Percentiles rank a stretch among this genome's conserved stretches.
Conservation (phyloP, 257 asterid genomes). For the Solanum pimpinellifolium region DNA sequence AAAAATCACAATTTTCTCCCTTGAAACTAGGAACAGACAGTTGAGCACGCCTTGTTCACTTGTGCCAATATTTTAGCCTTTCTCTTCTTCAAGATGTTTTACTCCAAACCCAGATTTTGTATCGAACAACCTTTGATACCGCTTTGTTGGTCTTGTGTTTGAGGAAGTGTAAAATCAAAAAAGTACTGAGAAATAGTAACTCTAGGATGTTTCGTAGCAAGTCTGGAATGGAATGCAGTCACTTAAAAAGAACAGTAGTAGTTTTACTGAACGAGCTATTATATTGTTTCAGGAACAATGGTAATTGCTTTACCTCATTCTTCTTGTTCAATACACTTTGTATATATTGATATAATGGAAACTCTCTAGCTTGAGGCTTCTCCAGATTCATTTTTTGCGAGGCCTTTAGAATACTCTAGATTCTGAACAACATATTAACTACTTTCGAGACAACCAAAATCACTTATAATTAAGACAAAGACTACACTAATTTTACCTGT, state of each 20-base stretch:
- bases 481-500: background rate
- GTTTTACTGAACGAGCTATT: background rate
- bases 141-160: background rate
- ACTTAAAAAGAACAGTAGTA: background rate
- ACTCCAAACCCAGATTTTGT: background rate
- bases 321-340: background rate
- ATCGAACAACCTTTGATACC: background rate
- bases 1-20: background rate
- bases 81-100: background rate
- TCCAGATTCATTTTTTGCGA: background rate
- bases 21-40: background rate
- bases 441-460: background rate
- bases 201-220: background rate
- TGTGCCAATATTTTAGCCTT: background rate
- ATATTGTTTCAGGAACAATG: background rate
- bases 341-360: background rate
- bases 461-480: background rate
- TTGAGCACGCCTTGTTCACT: background rate
- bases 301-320: background rate
- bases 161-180: background rate
- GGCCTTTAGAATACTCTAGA: background rate
- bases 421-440: background rate
- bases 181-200: background rate
- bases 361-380: background rate
- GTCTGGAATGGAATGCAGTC: background rate